Conservation (phyloP, 2,329 filamentous ascomycete genomes). For the Sporothrix pallida region DNA sequence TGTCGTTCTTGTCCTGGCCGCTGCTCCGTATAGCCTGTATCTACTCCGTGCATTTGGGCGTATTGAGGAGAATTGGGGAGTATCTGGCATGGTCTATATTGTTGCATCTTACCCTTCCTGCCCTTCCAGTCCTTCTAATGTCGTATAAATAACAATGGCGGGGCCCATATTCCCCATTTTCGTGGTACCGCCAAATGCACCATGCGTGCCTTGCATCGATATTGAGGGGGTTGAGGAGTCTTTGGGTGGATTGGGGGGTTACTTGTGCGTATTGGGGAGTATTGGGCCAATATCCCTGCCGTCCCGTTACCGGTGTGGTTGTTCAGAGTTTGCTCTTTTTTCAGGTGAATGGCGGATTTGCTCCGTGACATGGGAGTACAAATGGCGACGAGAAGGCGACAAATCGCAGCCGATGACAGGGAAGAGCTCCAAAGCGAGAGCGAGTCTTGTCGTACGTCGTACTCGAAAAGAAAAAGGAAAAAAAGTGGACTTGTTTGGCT, state of each 20-base stretch:
- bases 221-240: background rate
- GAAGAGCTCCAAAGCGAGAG: no score
- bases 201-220: slow-evolving; percentile 13
- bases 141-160: no score
- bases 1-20: background rate
- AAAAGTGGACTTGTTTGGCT: no score
- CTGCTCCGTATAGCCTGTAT: slow-evolving; percentile 18
- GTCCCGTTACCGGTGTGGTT: slow-evolving; percentile 7
- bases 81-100: background rate
- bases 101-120: background rate
- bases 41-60: background rate
- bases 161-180: background rate
- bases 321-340: background rate
- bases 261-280: no score
- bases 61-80: background rate
- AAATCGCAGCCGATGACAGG: background rate
- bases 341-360: no score
- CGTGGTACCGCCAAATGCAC: slow-evolving; percentile 1
- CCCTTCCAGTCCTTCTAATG: background rate
- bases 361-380: no score
- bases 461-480: no score
- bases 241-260: background rate
- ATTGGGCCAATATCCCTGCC: slow-evolving; percentile 1
- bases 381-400: background rate
- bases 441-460: no score